Percentiles rank a stretch among this genome's conserved stretches.
These are phyloP conservation scores for Beauveria sp. DNA, from an alignment of 2,329 filamentous ascomycete genomes.

Conservation along the genomic window DNA sequence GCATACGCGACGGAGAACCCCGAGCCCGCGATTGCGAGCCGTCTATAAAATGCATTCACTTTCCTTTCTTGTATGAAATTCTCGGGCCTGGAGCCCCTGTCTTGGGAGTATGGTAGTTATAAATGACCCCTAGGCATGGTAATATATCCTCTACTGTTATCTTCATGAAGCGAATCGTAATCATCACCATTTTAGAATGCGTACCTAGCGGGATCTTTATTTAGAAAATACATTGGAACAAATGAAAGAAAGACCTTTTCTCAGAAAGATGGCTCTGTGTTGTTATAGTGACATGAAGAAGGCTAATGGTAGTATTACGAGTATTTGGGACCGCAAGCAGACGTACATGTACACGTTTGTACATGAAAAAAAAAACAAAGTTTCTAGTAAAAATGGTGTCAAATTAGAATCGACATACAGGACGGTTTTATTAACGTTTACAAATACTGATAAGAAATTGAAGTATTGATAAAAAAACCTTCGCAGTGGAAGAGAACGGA, in stretches of 20 bases:
- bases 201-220: no score
- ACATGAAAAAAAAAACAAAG: no score
- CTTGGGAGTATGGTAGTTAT: constrained; percentile 2
- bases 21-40: constrained; percentile 4
- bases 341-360: no score
- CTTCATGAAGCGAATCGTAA: background rate
- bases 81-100: constrained; percentile 1
- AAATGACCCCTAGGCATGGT: constrained; percentile 7
- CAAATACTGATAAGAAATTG: no score
- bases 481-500: no score
- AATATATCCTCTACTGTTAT: constrained; percentile 11
- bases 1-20: constrained; percentile 10
- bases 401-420: no score
- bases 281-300: no score
- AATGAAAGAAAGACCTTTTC: background rate
- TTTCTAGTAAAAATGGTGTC: no score
- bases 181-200: background rate
- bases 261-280: no score
- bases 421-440: no score
- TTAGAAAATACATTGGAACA: background rate
- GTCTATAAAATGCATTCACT: constrained; percentile 3
- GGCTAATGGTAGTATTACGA: no score
- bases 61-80: constrained; percentile 1
- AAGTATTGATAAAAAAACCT: fast-evolving
- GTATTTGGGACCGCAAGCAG: no score